Percentiles rank a stretch among this genome's conserved stretches.
Evolutionary conservation across 352 stramenopile genomes (phyloP).

Genomic region (Albugo candida): DNA sequence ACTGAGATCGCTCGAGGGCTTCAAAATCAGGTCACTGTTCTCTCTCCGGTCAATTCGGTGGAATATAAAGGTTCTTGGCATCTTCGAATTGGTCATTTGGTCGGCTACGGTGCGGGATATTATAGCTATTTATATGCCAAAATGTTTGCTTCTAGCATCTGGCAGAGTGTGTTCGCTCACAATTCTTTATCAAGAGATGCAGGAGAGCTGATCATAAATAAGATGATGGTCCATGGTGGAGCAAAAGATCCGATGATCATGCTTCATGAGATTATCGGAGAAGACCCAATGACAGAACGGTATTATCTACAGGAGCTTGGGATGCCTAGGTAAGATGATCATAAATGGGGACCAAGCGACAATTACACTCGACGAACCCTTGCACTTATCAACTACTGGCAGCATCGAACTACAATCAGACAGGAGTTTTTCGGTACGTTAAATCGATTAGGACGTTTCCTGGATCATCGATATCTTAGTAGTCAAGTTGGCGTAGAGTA

Average conservation of each 20-base stretch:
- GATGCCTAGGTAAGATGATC: slow-evolving; percentile 7
- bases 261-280: slow-evolving; percentile 41
- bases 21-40: slow-evolving; percentile 49
- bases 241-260: slow-evolving; percentile 77
- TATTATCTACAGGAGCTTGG: slow-evolving; percentile 52
- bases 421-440: too few relatives aligned
- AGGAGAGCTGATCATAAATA: slow-evolving; percentile 36
- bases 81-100: slow-evolving; percentile 75
- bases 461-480: too few relatives aligned
- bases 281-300: slow-evolving; percentile 24
- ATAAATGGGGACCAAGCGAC: too few relatives aligned
- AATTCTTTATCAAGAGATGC: slow-evolving; percentile 37
- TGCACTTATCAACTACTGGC: too few relatives aligned
- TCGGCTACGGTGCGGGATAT: slow-evolving; percentile 81
- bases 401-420: too few relatives aligned
- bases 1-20: slow-evolving; percentile 35
- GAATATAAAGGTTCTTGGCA: slow-evolving; percentile 23
- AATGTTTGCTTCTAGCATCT: slow-evolving; percentile 81
- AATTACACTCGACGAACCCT: too few relatives aligned
- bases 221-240: slow-evolving; percentile 73
- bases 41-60: slow-evolving; percentile 58
- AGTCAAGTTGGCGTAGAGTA: too few relatives aligned
- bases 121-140: slow-evolving; percentile 84
- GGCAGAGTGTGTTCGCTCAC: slow-evolving; percentile 39
- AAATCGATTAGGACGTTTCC: too few relatives aligned